A percentile compares a stretch with the other conserved stretches of the same genome.
Conservation (phyloP, 2,329 filamentous ascomycete genomes). For the Botrytis paeoniae region DNA sequence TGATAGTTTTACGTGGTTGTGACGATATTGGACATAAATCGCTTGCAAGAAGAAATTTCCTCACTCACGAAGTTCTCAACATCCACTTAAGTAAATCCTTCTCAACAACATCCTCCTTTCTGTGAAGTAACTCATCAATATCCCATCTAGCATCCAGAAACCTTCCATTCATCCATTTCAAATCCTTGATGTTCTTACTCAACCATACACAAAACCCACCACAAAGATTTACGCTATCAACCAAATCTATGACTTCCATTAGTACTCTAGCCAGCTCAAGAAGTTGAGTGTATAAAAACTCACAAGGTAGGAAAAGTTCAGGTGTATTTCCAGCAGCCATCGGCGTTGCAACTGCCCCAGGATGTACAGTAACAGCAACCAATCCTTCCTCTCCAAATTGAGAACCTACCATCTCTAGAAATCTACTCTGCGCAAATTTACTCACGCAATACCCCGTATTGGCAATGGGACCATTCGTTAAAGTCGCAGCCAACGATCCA, state of each 20-base stretch:
- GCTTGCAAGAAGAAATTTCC: background rate
- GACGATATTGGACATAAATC: background rate
- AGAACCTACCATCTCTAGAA: slow-evolving; percentile 9
- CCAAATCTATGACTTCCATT: background rate
- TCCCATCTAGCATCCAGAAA: slow-evolving; percentile 19
- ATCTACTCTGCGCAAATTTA: slow-evolving; percentile 18
- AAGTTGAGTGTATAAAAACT: background rate
- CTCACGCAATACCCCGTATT: slow-evolving; percentile 21
- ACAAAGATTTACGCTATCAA: slow-evolving; percentile 19
- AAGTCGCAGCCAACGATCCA: slow-evolving; percentile 11
- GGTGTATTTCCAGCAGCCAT: slow-evolving; percentile 16
- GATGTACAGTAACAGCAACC: slow-evolving; percentile 14
- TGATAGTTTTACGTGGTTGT: background rate
- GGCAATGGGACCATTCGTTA: slow-evolving; percentile 10
- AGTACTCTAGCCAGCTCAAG: too few relatives aligned
- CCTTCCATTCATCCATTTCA: slow-evolving; percentile 20
- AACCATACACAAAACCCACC: slow-evolving; percentile 19
- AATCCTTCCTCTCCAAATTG: slow-evolving; percentile 14
- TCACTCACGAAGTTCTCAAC: slow-evolving; percentile 6
- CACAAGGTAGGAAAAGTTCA: slow-evolving; percentile 16
- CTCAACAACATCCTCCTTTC: slow-evolving; percentile 10
- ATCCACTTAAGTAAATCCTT: slow-evolving; percentile 19
- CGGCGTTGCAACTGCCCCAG: slow-evolving; percentile 10
- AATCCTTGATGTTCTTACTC: slow-evolving; percentile 13
- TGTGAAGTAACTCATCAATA: slow-evolving; percentile 12